These are phyloP conservation scores for Carex myosuroides DNA, from an alignment of 176 grass and related monocot species.

Conservation along the genomic window DNA sequence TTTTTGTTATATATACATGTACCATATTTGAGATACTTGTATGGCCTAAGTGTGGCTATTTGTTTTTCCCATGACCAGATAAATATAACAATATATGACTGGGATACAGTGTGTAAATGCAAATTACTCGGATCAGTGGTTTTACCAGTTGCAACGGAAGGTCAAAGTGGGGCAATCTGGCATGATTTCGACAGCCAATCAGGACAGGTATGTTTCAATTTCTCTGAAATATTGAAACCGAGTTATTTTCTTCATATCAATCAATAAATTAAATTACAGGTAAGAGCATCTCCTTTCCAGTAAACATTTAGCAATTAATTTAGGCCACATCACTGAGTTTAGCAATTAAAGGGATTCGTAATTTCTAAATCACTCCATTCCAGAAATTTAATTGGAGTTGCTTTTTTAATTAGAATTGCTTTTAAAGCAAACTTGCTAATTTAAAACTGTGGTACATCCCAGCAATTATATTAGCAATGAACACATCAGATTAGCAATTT, in stretches of 20 bases:
- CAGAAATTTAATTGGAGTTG: too few relatives aligned
- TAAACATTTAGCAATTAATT: too few relatives aligned
- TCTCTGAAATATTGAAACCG: neutral
- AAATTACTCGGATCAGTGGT: slow-evolving; percentile 73
- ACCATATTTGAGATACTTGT: neutral
- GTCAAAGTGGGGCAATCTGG: slow-evolving; percentile 56
- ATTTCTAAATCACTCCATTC: too few relatives aligned
- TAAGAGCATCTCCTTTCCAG: too few relatives aligned
- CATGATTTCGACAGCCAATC: slow-evolving; percentile 77
- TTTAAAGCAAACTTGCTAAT: too few relatives aligned
- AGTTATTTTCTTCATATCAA: neutral
- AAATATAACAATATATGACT: slow-evolving; percentile 74
- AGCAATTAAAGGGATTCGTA: too few relatives aligned
- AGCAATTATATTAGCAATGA: too few relatives aligned
- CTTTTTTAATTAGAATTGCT: too few relatives aligned
- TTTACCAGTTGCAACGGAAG: slow-evolving; percentile 50
- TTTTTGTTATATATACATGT: neutral
- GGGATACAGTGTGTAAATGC: slow-evolving; percentile 76
- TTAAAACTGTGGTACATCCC: too few relatives aligned
- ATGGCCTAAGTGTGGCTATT: slow-evolving; percentile 1
- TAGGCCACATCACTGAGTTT: too few relatives aligned
- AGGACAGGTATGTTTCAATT: slow-evolving; percentile 40
- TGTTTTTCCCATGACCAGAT: slow-evolving; percentile 18
- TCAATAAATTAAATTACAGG: neutral
- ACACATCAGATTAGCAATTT: too few relatives aligned